These are phyloP conservation scores for Spongiforma sp. DNA, from an alignment of 1,284 basidiomycete genomes.

Conservation along the genomic window DNA sequence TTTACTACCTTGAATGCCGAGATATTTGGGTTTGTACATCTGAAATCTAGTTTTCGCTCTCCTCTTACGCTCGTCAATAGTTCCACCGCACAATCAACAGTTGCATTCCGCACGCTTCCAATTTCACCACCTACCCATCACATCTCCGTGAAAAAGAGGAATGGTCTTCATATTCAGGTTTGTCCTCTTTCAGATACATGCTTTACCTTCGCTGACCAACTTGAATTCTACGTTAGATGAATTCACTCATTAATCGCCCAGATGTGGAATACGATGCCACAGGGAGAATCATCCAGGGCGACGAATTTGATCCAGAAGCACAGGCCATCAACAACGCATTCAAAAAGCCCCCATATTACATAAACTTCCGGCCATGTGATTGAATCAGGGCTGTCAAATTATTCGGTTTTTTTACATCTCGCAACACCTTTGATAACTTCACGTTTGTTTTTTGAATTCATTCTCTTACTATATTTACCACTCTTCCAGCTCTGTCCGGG, in stretches of 20 bases:
- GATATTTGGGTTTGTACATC: conserved; percentile 54
- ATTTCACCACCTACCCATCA: conserved; percentile 35
- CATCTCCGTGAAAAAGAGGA: conserved; percentile 41
- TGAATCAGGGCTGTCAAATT: too few relatives aligned
- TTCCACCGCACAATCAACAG: conserved; percentile 40
- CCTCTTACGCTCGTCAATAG: conserved; percentile 22
- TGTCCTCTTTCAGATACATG: conserved; percentile 2
- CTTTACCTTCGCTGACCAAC: not conserved
- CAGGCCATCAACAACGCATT: conserved; percentile 63
- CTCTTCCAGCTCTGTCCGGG: too few relatives aligned
- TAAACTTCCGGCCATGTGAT: conserved; percentile 17
- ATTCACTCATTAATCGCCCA: conserved; percentile 56
- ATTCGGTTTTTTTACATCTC: not conserved
- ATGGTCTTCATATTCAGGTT: conserved; percentile 59
- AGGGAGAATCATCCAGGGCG: conserved; percentile 49
- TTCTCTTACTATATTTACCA: conserved; percentile 4
- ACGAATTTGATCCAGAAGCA: conserved; percentile 58
- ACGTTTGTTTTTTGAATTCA: not conserved
- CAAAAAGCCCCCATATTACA: conserved; percentile 65
- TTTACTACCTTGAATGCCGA: conserved; percentile 57
- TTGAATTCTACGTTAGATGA: conserved; percentile 47
- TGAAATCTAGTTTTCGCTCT: conserved; percentile 2
- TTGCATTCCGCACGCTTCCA: conserved; percentile 42
- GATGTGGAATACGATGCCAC: conserved; percentile 56
- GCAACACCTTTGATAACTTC: conserved; percentile 1